Base-by-base conservation (phyloP, 345 rosid species). In the Salix viminalis region DNA sequence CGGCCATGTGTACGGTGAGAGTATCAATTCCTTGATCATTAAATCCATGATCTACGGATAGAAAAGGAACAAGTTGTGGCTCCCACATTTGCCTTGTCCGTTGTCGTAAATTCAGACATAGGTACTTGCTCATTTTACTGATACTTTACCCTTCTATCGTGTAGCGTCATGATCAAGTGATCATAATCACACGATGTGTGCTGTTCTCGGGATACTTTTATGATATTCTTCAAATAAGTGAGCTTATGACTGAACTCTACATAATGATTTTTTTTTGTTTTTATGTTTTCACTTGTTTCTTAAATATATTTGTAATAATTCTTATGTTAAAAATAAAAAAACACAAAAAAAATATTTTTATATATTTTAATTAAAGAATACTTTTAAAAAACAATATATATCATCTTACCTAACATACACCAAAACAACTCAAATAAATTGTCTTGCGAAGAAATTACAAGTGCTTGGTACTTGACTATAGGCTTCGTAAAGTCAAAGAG, bases 1-100 rank as follows among this genome's bases (percentile, higher is more conserved):
- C 13, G 15, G 80, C 83, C 84, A 81, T 83, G 83, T 76, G 84
- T 80, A 81, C 80, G 85, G 77, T 10, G 56, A 62, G 65, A 42
- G 70, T 41, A 61, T 58, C 48, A 34, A 65, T 66, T 19, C 13
- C 50, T 37, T 46, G 44, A 26, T 7, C 2, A 67, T 26, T 48
- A 18, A 23, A 70, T 64, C 76, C 82, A 75, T 69, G 77, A 52
- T 66, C 54, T 26, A 79, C 77, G 85, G 85, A 75, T 42, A 7
- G 32, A 14, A 36, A 77, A 21, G 60, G 44, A 41, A 23, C 23
- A 46, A 7, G 4, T 18, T 12, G 39, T 28, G 78, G 68, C 69
- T 70, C 41, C 70, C 61, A 8, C 26, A 8, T 9, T 12, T 56
- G 61, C 39, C 76, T 34, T 7, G 13, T 18, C 16, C 42, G 32